Percentiles rank a stretch among this genome's conserved stretches.
Evolutionary conservation across 257 asterid genomes (phyloP).

Genomic region (Cinchona pubescens): DNA sequence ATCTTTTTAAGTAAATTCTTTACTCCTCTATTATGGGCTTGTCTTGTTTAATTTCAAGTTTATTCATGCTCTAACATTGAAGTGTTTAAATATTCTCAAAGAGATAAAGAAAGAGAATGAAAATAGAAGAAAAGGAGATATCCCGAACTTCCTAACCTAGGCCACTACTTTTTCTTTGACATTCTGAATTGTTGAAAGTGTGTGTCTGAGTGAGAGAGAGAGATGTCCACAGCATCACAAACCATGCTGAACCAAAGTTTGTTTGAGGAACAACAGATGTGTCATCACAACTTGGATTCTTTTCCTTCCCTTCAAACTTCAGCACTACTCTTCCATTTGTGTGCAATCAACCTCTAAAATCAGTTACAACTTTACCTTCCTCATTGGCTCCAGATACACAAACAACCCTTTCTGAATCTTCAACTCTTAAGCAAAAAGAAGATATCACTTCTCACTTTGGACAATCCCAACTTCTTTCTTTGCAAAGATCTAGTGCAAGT

Average conservation of each 20-base stretch:
- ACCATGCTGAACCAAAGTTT: conserved; percentile 54
- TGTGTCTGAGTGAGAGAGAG: neutral
- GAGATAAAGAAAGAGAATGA: neutral
- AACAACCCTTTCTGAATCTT: conserved; percentile 32
- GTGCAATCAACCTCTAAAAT: conserved; percentile 42
- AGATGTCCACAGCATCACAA: conserved; percentile 36
- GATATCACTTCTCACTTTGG: conserved; percentile 39
- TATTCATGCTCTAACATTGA: neutral
- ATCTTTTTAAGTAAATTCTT: neutral
- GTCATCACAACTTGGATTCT: conserved; percentile 58
- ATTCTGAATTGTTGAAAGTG: neutral
- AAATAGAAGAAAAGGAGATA: conserved; percentile 8
- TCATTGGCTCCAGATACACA: conserved; percentile 19
- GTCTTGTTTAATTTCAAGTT: neutral
- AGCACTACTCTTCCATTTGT: conserved; percentile 36
- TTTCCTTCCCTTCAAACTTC: conserved; percentile 42
- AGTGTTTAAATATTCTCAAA: neutral
- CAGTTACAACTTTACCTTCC: conserved; percentile 37
- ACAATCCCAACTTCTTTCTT: conserved; percentile 53
- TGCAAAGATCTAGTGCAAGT: conserved; percentile 54
- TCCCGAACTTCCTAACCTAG: conserved; percentile 20
- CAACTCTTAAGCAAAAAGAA: conserved; percentile 34
- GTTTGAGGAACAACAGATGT: conserved; percentile 70
- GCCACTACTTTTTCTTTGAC: conserved; percentile 4
- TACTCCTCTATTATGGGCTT: neutral